Percentiles rank a stretch among this genome's conserved stretches.
Evolutionary conservation across 371 early-diverging fungal genomes (phyloP).

Genomic region (Choanephora cucurbitarum): DNA sequence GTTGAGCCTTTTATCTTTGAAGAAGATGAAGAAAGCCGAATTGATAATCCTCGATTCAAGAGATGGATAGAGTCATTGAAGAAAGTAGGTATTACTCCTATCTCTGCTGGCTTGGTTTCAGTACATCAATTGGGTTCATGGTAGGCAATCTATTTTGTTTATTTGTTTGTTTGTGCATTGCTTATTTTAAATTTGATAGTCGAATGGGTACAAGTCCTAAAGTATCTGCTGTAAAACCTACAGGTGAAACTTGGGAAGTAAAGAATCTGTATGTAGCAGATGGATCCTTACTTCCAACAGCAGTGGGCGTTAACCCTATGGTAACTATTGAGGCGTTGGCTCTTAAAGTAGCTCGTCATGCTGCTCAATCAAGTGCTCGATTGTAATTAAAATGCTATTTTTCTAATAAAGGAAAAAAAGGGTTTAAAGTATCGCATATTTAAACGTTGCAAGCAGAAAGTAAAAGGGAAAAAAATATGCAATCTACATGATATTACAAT

Average conservation of each 20-base stretch:
- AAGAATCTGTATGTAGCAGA: constrained; percentile 71
- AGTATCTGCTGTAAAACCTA: constrained; percentile 58
- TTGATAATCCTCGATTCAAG: constrained; percentile 39
- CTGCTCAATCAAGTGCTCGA: background rate
- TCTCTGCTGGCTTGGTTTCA: constrained; percentile 12
- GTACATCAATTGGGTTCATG: constrained; percentile 66
- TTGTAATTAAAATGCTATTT: too few relatives aligned
- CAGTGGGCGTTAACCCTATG: constrained; percentile 77
- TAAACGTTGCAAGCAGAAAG: too few relatives aligned
- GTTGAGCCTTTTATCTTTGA: constrained; percentile 38
- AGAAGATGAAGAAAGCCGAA: constrained; percentile 29
- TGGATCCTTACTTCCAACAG: constrained; percentile 68
- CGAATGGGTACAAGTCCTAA: constrained; percentile 62
- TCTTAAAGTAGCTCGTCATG: constrained; percentile 34
- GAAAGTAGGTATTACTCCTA: constrained; percentile 19
- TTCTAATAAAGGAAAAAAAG: too few relatives aligned
- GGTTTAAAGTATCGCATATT: too few relatives aligned
- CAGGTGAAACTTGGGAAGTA: constrained; percentile 68
- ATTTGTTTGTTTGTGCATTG: background rate
- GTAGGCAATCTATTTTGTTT: constrained; percentile 25
- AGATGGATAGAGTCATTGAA: constrained; percentile 26
- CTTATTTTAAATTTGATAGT: too few relatives aligned
- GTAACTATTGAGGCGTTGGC: constrained; percentile 54
- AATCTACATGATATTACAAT: too few relatives aligned
- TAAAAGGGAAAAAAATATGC: too few relatives aligned